phyloP scores from a whole-genome alignment of 495 filamentous ascomycete genomes.

The Penicillium flavigenum region DNA sequence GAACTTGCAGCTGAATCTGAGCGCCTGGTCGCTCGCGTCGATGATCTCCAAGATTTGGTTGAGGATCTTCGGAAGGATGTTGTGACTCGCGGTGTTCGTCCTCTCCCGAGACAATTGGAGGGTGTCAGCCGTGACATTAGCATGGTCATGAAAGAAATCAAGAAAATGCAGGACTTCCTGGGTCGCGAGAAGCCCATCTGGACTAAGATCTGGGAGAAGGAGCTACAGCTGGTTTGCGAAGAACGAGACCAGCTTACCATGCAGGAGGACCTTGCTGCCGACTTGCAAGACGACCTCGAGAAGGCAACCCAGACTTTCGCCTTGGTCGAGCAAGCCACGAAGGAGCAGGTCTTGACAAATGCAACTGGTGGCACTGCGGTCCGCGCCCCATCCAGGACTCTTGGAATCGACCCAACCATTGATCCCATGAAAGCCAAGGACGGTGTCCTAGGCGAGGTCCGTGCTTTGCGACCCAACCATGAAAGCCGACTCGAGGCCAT shows the following conservation, averaged over 20 bases:
- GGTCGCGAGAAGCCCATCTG: constrained; percentile 89
- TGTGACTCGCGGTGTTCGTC: constrained; percentile 86
- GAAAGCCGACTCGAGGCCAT: constrained; percentile 91
- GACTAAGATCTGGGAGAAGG: constrained; percentile 98
- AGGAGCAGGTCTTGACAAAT: constrained; percentile 84
- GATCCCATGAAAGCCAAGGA: constrained; percentile 85
- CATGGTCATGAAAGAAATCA: constrained; percentile 76
- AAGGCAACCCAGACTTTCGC: constrained; percentile 90
- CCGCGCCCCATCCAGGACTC: constrained; percentile 55
- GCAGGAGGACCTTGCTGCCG: constrained; percentile 88
- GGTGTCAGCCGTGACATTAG: constrained; percentile 83
- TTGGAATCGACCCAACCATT: constrained; percentile 62
- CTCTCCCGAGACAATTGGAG: constrained; percentile 88
- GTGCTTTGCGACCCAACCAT: constrained; percentile 93
- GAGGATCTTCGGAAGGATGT: constrained; percentile 98
- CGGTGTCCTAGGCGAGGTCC: constrained; percentile 86
- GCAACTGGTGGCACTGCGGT: constrained; percentile 37
- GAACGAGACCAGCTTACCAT: constrained; percentile 91
- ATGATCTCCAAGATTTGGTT: constrained; percentile 92
- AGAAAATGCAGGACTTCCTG: constrained; percentile 92
- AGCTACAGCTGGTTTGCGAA: constrained; percentile 89
- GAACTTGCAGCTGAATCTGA: constrained; percentile 79
- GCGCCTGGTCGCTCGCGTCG: constrained; percentile 82
- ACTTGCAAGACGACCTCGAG: constrained; percentile 91
- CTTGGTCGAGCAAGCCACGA: constrained; percentile 92